Conservation (phyloP, 1,139 yeast species). For the Blastobotrys illinoisensis region DNA sequence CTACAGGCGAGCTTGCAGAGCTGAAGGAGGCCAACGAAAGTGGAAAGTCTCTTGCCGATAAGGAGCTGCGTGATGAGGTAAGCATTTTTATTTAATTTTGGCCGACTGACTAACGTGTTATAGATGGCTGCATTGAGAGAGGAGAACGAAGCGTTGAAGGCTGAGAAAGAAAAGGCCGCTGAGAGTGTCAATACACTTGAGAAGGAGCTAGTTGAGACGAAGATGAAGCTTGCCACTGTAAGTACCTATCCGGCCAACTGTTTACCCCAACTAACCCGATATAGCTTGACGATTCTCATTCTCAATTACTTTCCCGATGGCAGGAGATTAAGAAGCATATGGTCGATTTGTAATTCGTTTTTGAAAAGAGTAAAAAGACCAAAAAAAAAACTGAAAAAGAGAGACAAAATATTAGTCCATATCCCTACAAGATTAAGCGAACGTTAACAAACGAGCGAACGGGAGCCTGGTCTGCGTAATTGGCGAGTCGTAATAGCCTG, state of each 20-base stretch:
- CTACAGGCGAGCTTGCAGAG: constrained; percentile 49
- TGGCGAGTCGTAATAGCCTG: too few species aligned
- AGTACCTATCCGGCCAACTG: neutral
- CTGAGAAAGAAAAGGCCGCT: constrained; percentile 31
- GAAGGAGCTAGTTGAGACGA: constrained; percentile 30
- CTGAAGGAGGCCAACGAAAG: constrained; percentile 35
- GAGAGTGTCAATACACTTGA: constrained; percentile 31
- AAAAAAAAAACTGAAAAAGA: neutral
- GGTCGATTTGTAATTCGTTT: neutral
- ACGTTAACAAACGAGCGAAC: neutral
- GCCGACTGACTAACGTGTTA: neutral
- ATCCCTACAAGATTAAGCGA: neutral
- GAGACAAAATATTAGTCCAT: neutral
- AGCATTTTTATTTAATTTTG: neutral
- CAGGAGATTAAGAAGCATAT: constrained; percentile 28
- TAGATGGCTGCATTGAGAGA: constrained; percentile 50
- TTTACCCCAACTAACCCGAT: neutral
- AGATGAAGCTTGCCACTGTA: constrained; percentile 19
- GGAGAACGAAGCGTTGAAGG: constrained; percentile 37
- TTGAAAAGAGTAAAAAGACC: too few species aligned
- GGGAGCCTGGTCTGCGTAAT: neutral
- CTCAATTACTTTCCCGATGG: constrained; percentile 26
- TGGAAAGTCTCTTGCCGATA: constrained; percentile 16
- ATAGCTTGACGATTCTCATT: constrained; percentile 23
- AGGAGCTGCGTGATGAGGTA: constrained; percentile 15